These are phyloP conservation scores for Acacia confusa DNA, from an alignment of 306 rosid genomes.

Conservation along the genomic window DNA sequence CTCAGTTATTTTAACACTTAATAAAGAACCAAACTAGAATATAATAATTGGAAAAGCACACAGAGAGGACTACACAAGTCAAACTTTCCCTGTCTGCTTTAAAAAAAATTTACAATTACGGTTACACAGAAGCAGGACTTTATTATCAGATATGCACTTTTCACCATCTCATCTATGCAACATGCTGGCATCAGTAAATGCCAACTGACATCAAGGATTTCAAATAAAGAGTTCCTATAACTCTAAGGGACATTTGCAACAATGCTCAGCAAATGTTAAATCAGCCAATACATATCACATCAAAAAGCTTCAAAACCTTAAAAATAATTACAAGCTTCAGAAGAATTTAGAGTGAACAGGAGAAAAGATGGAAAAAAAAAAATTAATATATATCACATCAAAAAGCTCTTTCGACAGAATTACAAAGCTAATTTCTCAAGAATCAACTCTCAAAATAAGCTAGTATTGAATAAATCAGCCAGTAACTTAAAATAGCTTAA, in stretches of 20 bases:
- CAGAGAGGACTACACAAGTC: not conserved
- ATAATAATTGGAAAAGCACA: conserved; percentile 1
- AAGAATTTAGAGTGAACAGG: not conserved
- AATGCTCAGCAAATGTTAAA: not conserved
- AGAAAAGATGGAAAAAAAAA: not conserved
- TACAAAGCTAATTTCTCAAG: not conserved
- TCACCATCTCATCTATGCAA: not conserved
- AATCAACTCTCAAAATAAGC: not conserved
- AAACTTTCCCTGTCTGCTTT: not conserved
- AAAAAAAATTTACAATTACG: not conserved
- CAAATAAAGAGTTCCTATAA: not conserved
- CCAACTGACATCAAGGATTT: not conserved
- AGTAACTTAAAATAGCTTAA: not conserved
- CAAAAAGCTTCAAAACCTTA: not conserved
- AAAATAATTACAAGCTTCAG: no score
- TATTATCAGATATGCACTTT: not conserved
- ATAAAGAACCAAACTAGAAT: not conserved
- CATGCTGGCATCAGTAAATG: not conserved
- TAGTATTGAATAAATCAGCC: not conserved
- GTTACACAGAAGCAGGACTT: not conserved
- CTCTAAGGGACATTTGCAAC: not conserved
- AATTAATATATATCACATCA: not conserved
- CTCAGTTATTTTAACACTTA: not conserved
- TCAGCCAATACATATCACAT: no score
- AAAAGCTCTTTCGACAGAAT: not conserved